Conservation (phyloP, 371 early-diverging fungal species). For the Syncephalastrum monosporum region DNA sequence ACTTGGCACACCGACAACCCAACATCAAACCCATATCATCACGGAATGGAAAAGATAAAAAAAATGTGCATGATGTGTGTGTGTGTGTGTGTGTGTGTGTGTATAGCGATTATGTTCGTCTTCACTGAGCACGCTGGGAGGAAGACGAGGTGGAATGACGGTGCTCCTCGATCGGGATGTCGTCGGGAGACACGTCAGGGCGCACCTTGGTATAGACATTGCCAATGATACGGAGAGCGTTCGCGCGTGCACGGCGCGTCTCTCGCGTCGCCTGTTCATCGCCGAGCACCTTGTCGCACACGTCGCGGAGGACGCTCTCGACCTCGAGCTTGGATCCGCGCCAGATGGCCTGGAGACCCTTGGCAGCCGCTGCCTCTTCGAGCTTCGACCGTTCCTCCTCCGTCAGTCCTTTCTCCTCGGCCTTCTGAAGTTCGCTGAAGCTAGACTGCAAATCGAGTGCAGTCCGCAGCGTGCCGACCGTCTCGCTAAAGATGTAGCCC, state of each 20-base stretch:
- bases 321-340: conserved; percentile 93
- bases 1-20: neutral
- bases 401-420: conserved; percentile 78
- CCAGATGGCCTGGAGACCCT: conserved; percentile 92
- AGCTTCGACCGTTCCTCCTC: conserved; percentile 60
- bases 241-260: conserved; percentile 58
- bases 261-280: conserved; percentile 60
- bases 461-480: conserved; percentile 84
- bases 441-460: conserved; percentile 89
- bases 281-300: conserved; percentile 81
- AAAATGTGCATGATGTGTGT: neutral
- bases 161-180: conserved; percentile 34
- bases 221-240: conserved; percentile 74
- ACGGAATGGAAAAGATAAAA: neutral
- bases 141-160: conserved; percentile 9
- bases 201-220: conserved; percentile 61
- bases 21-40: neutral
- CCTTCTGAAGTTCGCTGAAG: conserved; percentile 82
- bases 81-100: too few species aligned
- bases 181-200: conserved; percentile 44
- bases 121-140: neutral
- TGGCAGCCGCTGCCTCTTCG: conserved; percentile 71
- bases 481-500: conserved; percentile 85
- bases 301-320: conserved; percentile 87
- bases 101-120: too few species aligned